Evolutionary conservation across 257 asterid genomes (phyloP).

Genomic region (Buddleja alternifolia): DNA sequence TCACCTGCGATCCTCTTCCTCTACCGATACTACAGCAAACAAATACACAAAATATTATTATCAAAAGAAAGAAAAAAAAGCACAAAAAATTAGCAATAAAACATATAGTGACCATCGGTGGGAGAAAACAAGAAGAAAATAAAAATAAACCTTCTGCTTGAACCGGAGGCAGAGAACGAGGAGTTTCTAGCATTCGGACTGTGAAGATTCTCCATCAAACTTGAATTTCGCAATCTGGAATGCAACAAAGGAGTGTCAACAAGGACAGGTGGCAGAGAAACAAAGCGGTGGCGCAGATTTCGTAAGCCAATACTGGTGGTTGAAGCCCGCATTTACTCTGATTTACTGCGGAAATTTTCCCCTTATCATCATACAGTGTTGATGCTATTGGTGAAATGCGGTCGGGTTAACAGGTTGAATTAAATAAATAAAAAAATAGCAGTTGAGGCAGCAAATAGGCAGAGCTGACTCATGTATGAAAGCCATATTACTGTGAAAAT

Average conservation of each 20-base stretch:
- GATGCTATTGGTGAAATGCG: too few species aligned
- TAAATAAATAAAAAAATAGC: too few species aligned
- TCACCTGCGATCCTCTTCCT: constrained; percentile 52
- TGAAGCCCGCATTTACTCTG: constrained; percentile 30
- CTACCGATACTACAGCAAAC: constrained; percentile 44
- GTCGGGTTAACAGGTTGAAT: too few species aligned
- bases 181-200: constrained; percentile 27
- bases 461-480: too few species aligned
- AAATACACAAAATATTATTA: constrained; percentile 13
- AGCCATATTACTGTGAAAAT: too few species aligned
- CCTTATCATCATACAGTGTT: too few species aligned
- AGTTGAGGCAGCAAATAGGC: too few species aligned
- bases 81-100: not conserved
- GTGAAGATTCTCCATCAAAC: constrained; percentile 49
- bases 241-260: constrained; percentile 23
- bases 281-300: constrained; percentile 41
- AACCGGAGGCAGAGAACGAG: constrained; percentile 48
- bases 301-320: constrained; percentile 33
- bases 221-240: constrained; percentile 24
- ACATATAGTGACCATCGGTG: not conserved
- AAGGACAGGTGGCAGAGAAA: constrained; percentile 28
- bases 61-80: not conserved
- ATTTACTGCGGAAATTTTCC: not conserved
- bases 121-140: not conserved
- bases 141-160: constrained; percentile 46